Evolutionary conservation across 2,329 filamentous ascomycete genomes (phyloP), one percentile per base, ranked within the genome.

Genomic region (Trichoderma afroharzianum): DNA sequence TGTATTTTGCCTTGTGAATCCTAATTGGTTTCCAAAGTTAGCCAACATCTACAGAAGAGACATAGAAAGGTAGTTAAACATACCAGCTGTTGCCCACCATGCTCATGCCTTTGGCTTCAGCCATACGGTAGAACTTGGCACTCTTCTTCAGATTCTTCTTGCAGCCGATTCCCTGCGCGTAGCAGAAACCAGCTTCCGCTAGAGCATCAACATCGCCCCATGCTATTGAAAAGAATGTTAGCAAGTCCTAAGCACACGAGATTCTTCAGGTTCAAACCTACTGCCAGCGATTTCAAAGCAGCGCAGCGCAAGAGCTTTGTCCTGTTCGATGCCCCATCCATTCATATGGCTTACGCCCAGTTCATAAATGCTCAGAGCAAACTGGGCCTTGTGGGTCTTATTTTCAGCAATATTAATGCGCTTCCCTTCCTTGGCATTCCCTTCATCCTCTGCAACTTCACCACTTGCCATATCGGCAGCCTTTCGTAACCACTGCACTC

Each of bases 61-160:
- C 11, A n/a, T 26, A n/a, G 15, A 15, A 11, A 12, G 63, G 57
- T 63, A 39, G 71, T 32, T 24, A 24, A 36, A 88, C 93, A 79
- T 86, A 97, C 95, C 96, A 99, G 85, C 94, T 98, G 80, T 98
- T 98, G 70, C 96, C 96, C 71, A 97, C 92, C 94, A 98, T 98
- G 81, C 90, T 97, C 86, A 98, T 95, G 7, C 96, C 96, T 82
- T 96, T 96, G 28, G 92, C 90, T 80, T 97, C 96, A 6, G 96
- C 96, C 84, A 91, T 87, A 26, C 96, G 91, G 80, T 98, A 98
- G 77, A 96, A 94, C 73, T 90, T 92, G 72, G 96, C 95, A 63
- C 93, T 95, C 83, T 95, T 98, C 85, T 94, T 98, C 79, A 98
- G 85, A 79, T 98, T 93, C 83, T 98, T 99, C 85, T 96, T 97